phyloP scores from a whole-genome alignment of 352 stramenopile genomes.

The Phytophthora ohioensis region DNA sequence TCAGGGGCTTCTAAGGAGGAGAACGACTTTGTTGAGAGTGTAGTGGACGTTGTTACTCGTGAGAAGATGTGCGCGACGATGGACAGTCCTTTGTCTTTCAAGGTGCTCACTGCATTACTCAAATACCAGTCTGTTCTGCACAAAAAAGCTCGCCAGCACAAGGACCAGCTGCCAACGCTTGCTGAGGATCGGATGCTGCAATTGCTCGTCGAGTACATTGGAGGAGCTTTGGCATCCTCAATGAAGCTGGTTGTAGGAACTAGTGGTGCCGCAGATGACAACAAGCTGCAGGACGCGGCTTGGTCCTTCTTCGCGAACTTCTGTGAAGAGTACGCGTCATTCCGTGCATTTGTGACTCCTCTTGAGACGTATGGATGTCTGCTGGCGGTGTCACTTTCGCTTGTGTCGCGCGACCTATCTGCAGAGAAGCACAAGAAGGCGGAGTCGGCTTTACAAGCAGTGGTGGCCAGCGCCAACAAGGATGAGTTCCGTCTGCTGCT shows the following conservation, averaged over 20 bases:
- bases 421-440: constrained; percentile 16
- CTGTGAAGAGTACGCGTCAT: constrained; percentile 60
- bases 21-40: constrained; percentile 41
- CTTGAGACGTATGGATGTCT: constrained; percentile 74
- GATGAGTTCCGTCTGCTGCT: constrained; percentile 77
- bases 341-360: constrained; percentile 50
- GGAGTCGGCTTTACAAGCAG: constrained; percentile 42
- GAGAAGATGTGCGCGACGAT: constrained; percentile 28
- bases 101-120: constrained; percentile 58
- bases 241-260: constrained; percentile 54
- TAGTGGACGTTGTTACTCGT: constrained; percentile 34
- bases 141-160: constrained; percentile 23
- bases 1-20: constrained; percentile 35
- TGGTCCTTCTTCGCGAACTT: constrained; percentile 66
- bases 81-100: constrained; percentile 44
- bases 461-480: constrained; percentile 73
- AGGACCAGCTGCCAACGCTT: constrained; percentile 10
- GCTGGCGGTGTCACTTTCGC: constrained; percentile 55
- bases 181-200: constrained; percentile 14
- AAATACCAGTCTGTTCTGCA: constrained; percentile 54
- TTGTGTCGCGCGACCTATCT: constrained; percentile 19
- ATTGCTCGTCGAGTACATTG: constrained; percentile 42
- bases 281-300: constrained; percentile 33
- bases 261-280: constrained; percentile 6
- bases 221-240: constrained; percentile 43